Evolutionary conservation across 352 stramenopile species (phyloP).

Genomic region (Pythium vanterpoolii): DNA sequence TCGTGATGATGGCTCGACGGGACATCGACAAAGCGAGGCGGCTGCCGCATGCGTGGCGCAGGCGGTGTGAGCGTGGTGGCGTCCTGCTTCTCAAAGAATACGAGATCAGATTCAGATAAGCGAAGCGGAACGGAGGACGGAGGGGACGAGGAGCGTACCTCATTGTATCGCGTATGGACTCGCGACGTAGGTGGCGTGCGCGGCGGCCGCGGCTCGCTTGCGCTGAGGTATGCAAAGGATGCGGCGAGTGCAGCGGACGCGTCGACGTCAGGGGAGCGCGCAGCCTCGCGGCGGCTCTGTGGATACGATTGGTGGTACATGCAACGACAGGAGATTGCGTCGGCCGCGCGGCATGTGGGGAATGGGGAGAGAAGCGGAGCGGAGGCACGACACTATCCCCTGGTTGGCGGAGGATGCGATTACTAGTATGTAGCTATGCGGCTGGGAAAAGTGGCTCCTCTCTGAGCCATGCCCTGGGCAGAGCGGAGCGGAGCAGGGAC

Average conservation of each 20-base stretch:
- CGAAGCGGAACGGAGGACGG: background rate
- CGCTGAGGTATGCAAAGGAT: conserved; percentile 20
- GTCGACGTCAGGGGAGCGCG: conserved; percentile 6
- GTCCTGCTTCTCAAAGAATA: background rate
- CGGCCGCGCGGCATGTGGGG: conserved; percentile 7
- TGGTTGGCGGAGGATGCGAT: background rate
- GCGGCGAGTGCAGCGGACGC: conserved; percentile 15
- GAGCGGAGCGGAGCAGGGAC: background rate
- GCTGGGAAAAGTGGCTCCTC: background rate
- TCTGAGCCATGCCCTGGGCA: background rate
- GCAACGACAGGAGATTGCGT: background rate
- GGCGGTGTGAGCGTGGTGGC: background rate
- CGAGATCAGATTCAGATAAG: background rate
- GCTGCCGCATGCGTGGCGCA: background rate
- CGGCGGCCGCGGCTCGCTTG: conserved; percentile 18
- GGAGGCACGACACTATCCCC: background rate
- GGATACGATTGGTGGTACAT: conserved; percentile 20
- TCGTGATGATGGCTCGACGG: conserved; percentile 1
- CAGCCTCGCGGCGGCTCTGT: conserved; percentile 10
- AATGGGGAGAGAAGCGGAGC: background rate
- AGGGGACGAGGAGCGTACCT: background rate
- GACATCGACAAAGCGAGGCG: background rate
- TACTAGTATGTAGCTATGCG: conserved; percentile 4
- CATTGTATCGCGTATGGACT: conserved; percentile 16
- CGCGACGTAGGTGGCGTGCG: conserved; percentile 17